Evolutionary conservation across 169 alveolate species (phyloP).

Genomic region (Plasmodium chabaudi): DNA sequence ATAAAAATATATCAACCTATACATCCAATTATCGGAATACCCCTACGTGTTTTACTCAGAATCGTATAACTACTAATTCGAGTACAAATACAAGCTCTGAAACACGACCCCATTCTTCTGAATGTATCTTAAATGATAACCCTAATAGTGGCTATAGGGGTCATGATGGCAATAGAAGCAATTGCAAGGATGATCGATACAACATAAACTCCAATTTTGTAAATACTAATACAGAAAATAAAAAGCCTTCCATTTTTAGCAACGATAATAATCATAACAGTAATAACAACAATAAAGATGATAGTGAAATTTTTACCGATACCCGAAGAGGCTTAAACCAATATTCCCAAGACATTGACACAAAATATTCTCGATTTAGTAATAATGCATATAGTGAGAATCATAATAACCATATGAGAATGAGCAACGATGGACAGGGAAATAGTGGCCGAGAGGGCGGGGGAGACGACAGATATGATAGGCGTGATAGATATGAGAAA

Average conservation of each 20-base stretch:
- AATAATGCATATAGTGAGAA: slow-evolving; percentile 13
- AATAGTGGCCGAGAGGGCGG: neutral
- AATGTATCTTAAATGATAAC: neutral
- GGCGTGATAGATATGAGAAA: too few relatives aligned
- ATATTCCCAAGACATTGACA: too few relatives aligned
- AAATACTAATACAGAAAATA: slow-evolving; percentile 7
- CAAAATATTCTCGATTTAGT: neutral
- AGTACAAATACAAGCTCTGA: neutral
- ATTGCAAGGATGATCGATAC: neutral
- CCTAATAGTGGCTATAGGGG: neutral
- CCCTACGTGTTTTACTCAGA: neutral
- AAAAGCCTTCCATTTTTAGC: slow-evolving; percentile 4
- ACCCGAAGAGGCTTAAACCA: too few relatives aligned
- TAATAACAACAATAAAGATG: neutral
- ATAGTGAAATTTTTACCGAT: neutral
- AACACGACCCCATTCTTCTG: too few relatives aligned
- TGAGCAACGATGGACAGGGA: neutral
- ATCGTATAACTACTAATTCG: too few relatives aligned
- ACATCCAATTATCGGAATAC: neutral
- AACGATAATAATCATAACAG: neutral
- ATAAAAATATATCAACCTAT: neutral
- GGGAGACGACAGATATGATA: neutral
- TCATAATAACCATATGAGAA: slow-evolving; percentile 3
- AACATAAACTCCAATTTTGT: neutral
- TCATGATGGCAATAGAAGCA: neutral